Conservation (phyloP, 139 green algal species). For the Chlorella sp. region DNA sequence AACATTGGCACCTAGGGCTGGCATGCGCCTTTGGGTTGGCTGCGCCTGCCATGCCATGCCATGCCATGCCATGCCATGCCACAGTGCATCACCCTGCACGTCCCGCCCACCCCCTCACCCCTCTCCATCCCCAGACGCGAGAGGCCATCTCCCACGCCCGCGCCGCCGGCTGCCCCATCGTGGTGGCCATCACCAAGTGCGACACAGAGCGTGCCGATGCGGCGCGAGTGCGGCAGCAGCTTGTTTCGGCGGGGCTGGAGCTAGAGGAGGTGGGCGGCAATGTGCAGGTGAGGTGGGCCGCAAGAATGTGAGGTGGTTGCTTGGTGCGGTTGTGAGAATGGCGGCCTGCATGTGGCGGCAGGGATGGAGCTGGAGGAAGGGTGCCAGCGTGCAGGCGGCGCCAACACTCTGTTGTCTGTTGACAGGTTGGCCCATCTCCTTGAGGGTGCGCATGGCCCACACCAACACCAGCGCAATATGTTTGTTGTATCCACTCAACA, state of each 20-base stretch:
- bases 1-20: no score
- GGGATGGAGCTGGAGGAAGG: neutral
- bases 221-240: conserved; percentile 67
- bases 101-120: neutral
- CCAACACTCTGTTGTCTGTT: no score
- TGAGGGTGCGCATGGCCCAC: no score
- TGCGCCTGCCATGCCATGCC: no score
- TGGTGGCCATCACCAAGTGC: conserved; percentile 94
- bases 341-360: neutral
- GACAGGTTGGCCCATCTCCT: no score
- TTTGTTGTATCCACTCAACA: no score
- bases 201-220: conserved; percentile 66
- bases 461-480: no score
- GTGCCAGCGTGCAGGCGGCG: no score
- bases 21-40: no score
- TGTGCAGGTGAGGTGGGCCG: conserved; percentile 59
- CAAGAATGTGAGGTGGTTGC: neutral
- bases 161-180: conserved; percentile 72
- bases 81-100: no score
- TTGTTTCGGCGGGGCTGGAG: conserved; percentile 78
- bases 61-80: no score
- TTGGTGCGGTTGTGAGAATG: neutral
- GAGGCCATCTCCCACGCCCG: conserved; percentile 80
- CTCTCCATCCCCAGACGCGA: conserved; percentile 53
- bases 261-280: conserved; percentile 88